A percentile compares a stretch with the other conserved stretches of the same genome.
Conservation (phyloP, 192 early-diverging fungal species). For the Gigaspora rosea region DNA sequence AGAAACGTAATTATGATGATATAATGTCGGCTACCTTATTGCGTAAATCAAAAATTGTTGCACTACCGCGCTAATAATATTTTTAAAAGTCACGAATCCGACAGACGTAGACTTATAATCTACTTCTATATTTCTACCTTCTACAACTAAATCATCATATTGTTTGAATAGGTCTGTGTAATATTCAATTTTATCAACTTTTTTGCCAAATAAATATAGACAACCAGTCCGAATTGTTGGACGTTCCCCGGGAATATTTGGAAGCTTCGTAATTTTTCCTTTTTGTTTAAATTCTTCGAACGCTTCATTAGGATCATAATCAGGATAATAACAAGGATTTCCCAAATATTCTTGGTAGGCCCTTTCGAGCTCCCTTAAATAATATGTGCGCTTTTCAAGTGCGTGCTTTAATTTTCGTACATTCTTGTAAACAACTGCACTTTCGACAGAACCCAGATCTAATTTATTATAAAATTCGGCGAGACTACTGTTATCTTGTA, state of each 20-base stretch:
- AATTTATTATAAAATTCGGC: slow-evolving; percentile 67
- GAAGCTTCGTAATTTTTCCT: neutral
- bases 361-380: slow-evolving; percentile 57
- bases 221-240: slow-evolving; percentile 49
- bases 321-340: slow-evolving; percentile 66
- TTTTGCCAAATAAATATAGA: slow-evolving; percentile 54
- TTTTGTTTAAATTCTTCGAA: slow-evolving; percentile 43
- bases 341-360: slow-evolving; percentile 62
- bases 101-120: slow-evolving; percentile 53
- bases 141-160: slow-evolving; percentile 52
- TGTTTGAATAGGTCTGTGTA: slow-evolving; percentile 56
- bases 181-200: slow-evolving; percentile 69
- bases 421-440: slow-evolving; percentile 61
- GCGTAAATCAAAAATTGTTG: neutral
- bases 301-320: slow-evolving; percentile 59
- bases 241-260: slow-evolving; percentile 24
- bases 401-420: slow-evolving; percentile 56
- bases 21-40: neutral
- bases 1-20: neutral
- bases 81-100: slow-evolving; percentile 80
- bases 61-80: slow-evolving; percentile 64
- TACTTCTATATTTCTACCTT: slow-evolving; percentile 51
- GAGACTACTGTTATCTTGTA: slow-evolving; percentile 55
- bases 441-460: slow-evolving; percentile 64
- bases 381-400: slow-evolving; percentile 56